Percentiles rank a stretch among this genome's conserved stretches.
phyloP scores from a whole-genome alignment of 352 stramenopile genomes.

The Thalassiosira oceanica region DNA sequence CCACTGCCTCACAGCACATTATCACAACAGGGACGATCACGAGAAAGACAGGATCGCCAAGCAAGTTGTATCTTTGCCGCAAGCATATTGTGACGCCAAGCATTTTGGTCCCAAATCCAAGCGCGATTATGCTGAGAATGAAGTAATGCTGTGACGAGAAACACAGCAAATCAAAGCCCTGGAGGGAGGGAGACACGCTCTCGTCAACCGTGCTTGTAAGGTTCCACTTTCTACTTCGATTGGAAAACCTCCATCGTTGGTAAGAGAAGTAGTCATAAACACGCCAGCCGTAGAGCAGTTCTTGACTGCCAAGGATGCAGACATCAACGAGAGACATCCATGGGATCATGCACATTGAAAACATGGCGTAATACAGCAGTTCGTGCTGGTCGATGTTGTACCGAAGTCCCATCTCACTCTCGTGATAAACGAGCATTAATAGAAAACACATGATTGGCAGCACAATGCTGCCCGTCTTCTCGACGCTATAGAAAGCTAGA shows the following conservation, averaged over 20 bases:
- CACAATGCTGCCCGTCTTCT: slow-evolving; percentile 87
- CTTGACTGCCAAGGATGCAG: slow-evolving; percentile 93
- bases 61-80: slow-evolving; percentile 89
- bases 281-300: slow-evolving; percentile 95
- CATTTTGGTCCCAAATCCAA: slow-evolving; percentile 85
- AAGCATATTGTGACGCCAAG: slow-evolving; percentile 92
- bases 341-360: slow-evolving; percentile 92
- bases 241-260: slow-evolving; percentile 92
- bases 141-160: slow-evolving; percentile 94
- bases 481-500: slow-evolving; percentile 87
- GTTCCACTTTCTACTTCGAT: slow-evolving; percentile 91
- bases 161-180: slow-evolving; percentile 92
- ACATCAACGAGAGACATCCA: slow-evolving; percentile 91
- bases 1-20: slow-evolving; percentile 80
- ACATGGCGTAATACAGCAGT: slow-evolving; percentile 93
- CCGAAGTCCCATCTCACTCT: slow-evolving; percentile 86
- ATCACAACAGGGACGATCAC: slow-evolving; percentile 87
- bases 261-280: slow-evolving; percentile 97
- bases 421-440: slow-evolving; percentile 81
- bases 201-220: slow-evolving; percentile 88
- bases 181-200: slow-evolving; percentile 89
- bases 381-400: slow-evolving; percentile 93
- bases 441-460: slow-evolving; percentile 86
- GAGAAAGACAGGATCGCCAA: slow-evolving; percentile 89
- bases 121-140: slow-evolving; percentile 83